Percentiles rank a stretch among this genome's conserved stretches.
phyloP scores from a whole-genome alignment of 306 rosid species.

The Malus sylvestris region DNA sequence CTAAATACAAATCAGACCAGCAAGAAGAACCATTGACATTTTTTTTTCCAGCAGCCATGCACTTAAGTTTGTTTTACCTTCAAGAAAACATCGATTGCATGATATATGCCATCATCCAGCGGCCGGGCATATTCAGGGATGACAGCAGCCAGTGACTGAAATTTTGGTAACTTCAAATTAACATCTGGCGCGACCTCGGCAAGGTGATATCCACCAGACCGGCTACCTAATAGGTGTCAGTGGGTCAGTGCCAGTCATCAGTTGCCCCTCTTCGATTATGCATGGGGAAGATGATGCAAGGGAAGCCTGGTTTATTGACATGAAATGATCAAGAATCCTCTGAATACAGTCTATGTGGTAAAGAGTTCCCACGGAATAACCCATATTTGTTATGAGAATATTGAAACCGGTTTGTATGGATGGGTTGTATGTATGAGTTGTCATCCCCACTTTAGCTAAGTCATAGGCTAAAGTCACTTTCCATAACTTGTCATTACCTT shows the following conservation, averaged over 20 bases:
- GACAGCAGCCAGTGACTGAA: constrained; percentile 68
- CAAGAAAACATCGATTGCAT: constrained; percentile 77
- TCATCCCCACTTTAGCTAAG: too few species aligned
- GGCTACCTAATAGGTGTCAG: constrained; percentile 61
- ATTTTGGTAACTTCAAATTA: constrained; percentile 67
- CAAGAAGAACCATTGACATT: neutral
- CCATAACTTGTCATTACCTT: too few species aligned
- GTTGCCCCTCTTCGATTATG: constrained; percentile 40
- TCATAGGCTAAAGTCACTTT: too few species aligned
- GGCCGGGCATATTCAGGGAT: constrained; percentile 83
- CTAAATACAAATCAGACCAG: neutral
- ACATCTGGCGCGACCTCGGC: constrained; percentile 87
- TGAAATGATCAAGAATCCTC: constrained; percentile 69
- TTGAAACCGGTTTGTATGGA: too few species aligned
- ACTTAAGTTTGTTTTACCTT: constrained; percentile 43
- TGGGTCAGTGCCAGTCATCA: constrained; percentile 37
- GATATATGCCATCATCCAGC: constrained; percentile 68
- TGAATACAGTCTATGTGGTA: constrained; percentile 71
- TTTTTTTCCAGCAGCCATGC: neutral
- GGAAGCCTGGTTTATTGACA: constrained; percentile 36
- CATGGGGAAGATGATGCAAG: constrained; percentile 45
- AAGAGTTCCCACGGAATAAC: constrained; percentile 68
- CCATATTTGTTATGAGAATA: constrained; percentile 61
- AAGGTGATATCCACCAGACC: constrained; percentile 65
- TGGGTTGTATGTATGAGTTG: too few species aligned